A percentile compares a stretch with the other conserved stretches of the same genome.
These are phyloP conservation scores for Cenococcum geophilum DNA, from an alignment of 495 filamentous ascomycete species.

Conservation along the genomic window DNA sequence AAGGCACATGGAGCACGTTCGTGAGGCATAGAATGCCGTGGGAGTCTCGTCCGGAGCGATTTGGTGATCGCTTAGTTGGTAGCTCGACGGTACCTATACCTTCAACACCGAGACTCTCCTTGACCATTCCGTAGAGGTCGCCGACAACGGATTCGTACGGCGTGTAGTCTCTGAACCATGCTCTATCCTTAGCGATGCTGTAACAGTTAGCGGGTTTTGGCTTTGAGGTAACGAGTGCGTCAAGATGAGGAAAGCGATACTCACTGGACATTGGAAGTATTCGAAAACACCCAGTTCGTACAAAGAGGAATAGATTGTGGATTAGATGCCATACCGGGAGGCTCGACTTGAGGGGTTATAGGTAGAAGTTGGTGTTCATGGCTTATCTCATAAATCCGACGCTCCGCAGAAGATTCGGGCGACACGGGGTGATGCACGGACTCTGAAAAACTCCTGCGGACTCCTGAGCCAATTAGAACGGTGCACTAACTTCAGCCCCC, in stretches of 20 bases:
- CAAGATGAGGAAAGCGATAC: neutral
- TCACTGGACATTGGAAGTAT: neutral
- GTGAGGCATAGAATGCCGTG: neutral
- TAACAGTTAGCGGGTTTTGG: too few relatives aligned
- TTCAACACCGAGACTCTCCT: neutral
- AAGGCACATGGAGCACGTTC: neutral
- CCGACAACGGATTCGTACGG: neutral
- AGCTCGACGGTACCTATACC: neutral
- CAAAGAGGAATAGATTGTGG: neutral
- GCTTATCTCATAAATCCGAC: too few relatives aligned
- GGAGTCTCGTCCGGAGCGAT: neutral
- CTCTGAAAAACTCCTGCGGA: too few relatives aligned
- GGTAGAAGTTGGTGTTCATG: too few relatives aligned
- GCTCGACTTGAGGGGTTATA: too few relatives aligned
- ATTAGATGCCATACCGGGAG: neutral
- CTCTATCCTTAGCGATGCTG: neutral
- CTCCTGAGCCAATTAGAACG: too few relatives aligned
- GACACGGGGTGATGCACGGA: too few relatives aligned
- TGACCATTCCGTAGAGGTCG: neutral
- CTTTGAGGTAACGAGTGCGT: neutral
- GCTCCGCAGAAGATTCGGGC: too few relatives aligned
- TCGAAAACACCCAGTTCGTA: conserved; percentile 4
- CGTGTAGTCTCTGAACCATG: neutral
- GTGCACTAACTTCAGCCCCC: too few relatives aligned
- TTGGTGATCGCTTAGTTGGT: neutral